Base-by-base conservation (phyloP, 164 flowering plant species). In the Echeveria elegans region DNA sequence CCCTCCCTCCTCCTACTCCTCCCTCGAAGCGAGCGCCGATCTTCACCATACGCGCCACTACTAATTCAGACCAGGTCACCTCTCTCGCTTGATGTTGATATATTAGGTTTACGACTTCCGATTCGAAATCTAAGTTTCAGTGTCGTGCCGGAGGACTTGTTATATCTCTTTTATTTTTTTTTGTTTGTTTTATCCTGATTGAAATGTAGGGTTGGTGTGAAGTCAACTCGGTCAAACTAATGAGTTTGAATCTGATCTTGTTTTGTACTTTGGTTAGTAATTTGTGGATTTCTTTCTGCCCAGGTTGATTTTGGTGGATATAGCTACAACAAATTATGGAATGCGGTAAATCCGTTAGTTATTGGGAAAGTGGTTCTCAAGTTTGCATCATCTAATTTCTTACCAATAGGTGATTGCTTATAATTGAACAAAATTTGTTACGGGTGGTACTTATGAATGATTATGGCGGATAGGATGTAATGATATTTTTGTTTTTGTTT, bases 301-400 rank as follows among this genome's bases (percentile, higher is more conserved):
- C 61, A 56, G 61, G 61, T 56, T 56, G 32, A 56, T 56, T 28
- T 56, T 28, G 61, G 61, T 4, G 61, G 34, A 56, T 56, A 26
- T 28, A 28, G 32, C 61, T 56, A 56, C 61, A 56, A 28, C 61
- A 56, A 56, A 23, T 12, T 28, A 26, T 56, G 61, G 61, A 32
- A 56, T 56, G 5, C 61, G 12, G 18, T 56, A 28, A 56, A 56
- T 56, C 61, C 61, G 16, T 12, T 28, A 28, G 32, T 32, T 28
- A 5, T 56, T 56, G 61, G 61, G 61, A 56, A 56, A 28, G 61
- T 12, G 32, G 26, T 56, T 56, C 61, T 56, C 61, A 56, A 56
- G 32, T 56, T 56, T 28, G 19, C 61, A 2, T 56, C 61, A 56
- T 56, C 61, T 56, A 56, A 56, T 56, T 56, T 56, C 32, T 56